Evolutionary conservation across 164 flowering plant species (phyloP), one percentile per base, ranked within the genome.

Genomic region (Vitis cinerea): DNA sequence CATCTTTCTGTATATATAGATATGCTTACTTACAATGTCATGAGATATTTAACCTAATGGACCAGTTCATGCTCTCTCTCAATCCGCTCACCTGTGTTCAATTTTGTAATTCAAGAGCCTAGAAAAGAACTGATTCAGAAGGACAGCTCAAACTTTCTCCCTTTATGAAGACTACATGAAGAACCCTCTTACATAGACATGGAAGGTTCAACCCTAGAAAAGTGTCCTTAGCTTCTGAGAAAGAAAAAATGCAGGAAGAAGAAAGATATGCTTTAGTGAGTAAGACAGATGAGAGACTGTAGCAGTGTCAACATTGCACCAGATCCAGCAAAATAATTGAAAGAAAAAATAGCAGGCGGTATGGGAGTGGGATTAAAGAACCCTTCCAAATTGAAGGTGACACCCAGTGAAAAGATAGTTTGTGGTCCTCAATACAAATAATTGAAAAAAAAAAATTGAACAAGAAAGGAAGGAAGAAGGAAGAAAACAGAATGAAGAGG

Each of bases 321-420:
- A 72, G 76, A 70, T 75, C 82, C 79, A 75, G 75, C 70, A 63
- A 70, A 70, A 53, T n/a, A 37, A 53, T 27, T 64, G 17, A 67
- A 53, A 19, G 27, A 23, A 23, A 23, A 23, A 23, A 23, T 23
- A 23, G 27, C 27, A 23, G 27, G 27, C 27, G 27, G 27, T 23
- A 23, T 23, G 27, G 27, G 27, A 23, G 27, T 1, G 27, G 13
- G 10, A 11, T 37, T 23, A 37, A 64, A 47, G 17, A 4, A 9
- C 30, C 29, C 27, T 23, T 23, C 27, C 2, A 23, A 23, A 12
- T 14, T 31, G 65, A 63, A 55, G 19, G 60, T 52, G 65, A 57
- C 68, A 71, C 55, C 13, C 7, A 8, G 16, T 64, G 74, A 64
- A 64, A 64, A 31, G 50, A 51, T 55, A 8, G 59, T 23, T 37